Evolutionary conservation across 208 protist species (phyloP).

Genomic region (Trypanosoma brucei): DNA sequence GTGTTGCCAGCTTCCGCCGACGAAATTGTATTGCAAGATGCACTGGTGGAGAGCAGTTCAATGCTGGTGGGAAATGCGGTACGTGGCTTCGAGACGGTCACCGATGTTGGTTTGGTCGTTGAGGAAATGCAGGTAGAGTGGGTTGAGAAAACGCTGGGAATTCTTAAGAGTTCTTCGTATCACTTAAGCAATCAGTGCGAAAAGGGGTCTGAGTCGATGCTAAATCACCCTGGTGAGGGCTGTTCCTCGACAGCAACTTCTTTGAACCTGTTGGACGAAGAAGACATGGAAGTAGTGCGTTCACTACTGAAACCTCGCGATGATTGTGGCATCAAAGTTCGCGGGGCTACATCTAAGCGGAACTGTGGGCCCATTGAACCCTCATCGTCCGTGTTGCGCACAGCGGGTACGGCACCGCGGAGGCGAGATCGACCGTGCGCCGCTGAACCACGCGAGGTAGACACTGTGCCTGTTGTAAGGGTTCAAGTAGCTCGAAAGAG

Average conservation of each 20-base stretch:
- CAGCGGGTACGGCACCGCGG: neutral
- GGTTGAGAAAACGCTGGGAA: slow-evolving; percentile 15
- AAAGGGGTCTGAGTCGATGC: neutral
- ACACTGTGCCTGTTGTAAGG: too few species aligned
- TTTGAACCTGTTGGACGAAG: neutral
- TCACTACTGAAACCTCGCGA: slow-evolving; percentile 1
- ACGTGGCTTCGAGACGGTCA: neutral
- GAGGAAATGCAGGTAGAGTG: slow-evolving; percentile 20
- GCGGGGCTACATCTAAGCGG: neutral
- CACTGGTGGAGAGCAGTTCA: neutral
- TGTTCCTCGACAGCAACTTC: neutral
- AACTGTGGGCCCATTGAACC: neutral
- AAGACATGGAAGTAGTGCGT: slow-evolving; percentile 10
- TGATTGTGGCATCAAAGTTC: neutral
- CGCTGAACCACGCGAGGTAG: neutral
- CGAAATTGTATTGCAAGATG: slow-evolving; percentile 1
- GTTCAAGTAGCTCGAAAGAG: too few species aligned
- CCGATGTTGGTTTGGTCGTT: slow-evolving; percentile 16
- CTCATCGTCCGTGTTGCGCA: neutral
- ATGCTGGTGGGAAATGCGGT: slow-evolving; percentile 3
- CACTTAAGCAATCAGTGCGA: neutral
- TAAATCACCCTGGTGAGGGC: neutral
- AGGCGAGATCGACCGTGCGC: neutral
- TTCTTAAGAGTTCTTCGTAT: slow-evolving; percentile 3
- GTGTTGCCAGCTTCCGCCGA: slow-evolving; percentile 9